Base-by-base conservation (phyloP, 345 rosid species). In the Excoecaria cochinchinensis region DNA sequence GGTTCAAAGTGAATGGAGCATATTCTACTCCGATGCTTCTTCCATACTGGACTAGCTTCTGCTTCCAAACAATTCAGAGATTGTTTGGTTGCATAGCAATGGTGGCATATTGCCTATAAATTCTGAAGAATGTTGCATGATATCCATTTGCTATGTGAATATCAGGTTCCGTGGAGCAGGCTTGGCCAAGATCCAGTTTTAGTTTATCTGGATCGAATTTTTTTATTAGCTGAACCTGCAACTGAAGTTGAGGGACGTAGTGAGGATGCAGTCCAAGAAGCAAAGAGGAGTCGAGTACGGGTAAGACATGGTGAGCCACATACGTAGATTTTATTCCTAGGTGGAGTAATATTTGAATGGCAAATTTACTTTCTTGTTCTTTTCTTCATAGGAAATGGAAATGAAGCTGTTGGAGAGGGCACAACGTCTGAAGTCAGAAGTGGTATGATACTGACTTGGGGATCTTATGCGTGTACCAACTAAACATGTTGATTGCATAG, bases 141-240 rank as follows among this genome's bases (percentile, higher is more conserved):
- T 59, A 58, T 24, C 9, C 6, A 59, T 22, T 11, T 59, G 9
- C 63, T 40, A 14, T 68, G 55, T 76, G 11, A 65, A 80, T 80
- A 76, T 67, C 89, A 95, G 99, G 99, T 95, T 69, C 99, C 98
- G 9, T 92, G 99, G 99, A 95, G 93, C 85, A 91, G 94, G 86
- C 98, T 95, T 72, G 99, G 98, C 75, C 98, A 95, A 87, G 98
- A 95, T 69, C 98, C 99, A 25, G 98, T 95, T 76, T 78, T 91
- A 69, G 98, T 95, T 83, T 85, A 73, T 79, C 85, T 95, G 84
- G 99, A 95, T 88, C 90, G 90, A 21, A 93, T 95, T 66, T 95
- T 83, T 84, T 84, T 95, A 69, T 83, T 94, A 77, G 97, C 94
- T 52, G 97, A 92, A 83, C 95, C 99, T 71, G 92, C 90, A 74